Base-by-base conservation (phyloP, 2,329 filamentous ascomycete genomes). In the Talaromyces sp. region DNA sequence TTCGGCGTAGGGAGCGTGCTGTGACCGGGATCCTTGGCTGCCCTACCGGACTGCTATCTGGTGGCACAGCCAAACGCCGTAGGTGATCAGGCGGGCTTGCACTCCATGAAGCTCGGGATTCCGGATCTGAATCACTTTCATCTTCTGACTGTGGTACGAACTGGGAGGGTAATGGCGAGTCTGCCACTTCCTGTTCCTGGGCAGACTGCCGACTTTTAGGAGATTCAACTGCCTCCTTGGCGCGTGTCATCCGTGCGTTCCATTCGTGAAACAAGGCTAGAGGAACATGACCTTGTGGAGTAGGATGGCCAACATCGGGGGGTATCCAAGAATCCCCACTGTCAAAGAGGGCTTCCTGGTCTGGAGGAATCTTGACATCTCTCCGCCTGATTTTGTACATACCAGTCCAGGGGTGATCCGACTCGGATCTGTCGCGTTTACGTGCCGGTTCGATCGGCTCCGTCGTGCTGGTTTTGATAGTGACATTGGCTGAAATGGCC, bases 341-440 rank as follows among this genome's bases (percentile, higher is more conserved):
- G 5, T 80, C 76, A 1, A 89, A 71, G 5, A 88, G 72, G 8
- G 73, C 66, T 51, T 71, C 68, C 66, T 89, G 86, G 16, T 82
- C 76, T 30, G 70, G 73, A 1, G 81, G 77, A 57, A 85, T 81
- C 28, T 68, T 73, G 34, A 82, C 69, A 65, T 82, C 78, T 51
- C 68, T 71, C 18, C 72, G 73, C 33, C 73, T 70, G 59, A 85
- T 78, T 18, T 66, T 71, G 34, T 68, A 71, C 66, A 73, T 70
- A 36, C 68, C 67, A 63, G 69, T 57, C 74, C 73, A 76, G 10
- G 70, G 68, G n/a, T 40, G 14, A 54, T 70, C 59, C 40, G 12
- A 42, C 61, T 47, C 65, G 61, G 56, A 30, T 23, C 36, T 57
- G 14, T 40, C 58, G 16, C 59, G 56, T 28, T 33, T 56, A 28